phyloP scores from a whole-genome alignment of 2,329 filamentous ascomycete genomes.

The Fusarium annulatum region DNA sequence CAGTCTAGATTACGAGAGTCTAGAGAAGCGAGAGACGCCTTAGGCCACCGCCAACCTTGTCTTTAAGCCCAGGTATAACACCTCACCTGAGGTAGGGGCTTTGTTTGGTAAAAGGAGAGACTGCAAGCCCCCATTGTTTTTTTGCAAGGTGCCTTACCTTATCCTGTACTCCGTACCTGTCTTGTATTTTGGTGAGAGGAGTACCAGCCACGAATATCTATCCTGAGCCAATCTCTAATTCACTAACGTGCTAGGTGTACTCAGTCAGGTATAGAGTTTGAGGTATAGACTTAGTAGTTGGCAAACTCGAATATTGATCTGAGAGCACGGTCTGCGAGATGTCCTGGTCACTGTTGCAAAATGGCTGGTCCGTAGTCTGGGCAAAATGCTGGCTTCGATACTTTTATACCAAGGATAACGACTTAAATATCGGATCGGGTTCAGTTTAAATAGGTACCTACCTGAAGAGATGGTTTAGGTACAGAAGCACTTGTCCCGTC shows the following conservation, averaged over 20 bases:
- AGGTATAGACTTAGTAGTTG: background rate
- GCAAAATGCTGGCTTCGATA: background rate
- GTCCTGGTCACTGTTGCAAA: background rate
- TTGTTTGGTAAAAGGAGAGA: slow-evolving; percentile 31
- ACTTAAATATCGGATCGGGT: background rate
- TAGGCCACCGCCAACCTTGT: slow-evolving; percentile 36
- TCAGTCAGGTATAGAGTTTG: background rate
- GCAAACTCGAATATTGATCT: background rate
- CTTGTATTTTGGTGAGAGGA: slow-evolving; percentile 19
- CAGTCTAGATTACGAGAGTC: slow-evolving; percentile 33
- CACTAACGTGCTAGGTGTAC: background rate
- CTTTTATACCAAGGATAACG: background rate
- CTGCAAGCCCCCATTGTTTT: background rate
- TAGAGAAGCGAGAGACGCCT: slow-evolving; percentile 30
- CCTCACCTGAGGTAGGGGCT: background rate
- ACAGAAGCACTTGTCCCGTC: slow-evolving; percentile 10
- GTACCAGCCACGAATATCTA: slow-evolving; percentile 14
- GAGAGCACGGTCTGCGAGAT: background rate
- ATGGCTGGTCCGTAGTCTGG: background rate
- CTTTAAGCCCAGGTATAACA: slow-evolving; percentile 22
- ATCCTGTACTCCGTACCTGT: background rate
- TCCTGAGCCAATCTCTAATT: background rate
- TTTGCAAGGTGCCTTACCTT: slow-evolving; percentile 16
- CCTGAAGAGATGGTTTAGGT: background rate
- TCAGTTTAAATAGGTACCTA: background rate